Evolutionary conservation across 2,329 filamentous ascomycete species (phyloP).

Genomic region (Fusarium staphyleae): DNA sequence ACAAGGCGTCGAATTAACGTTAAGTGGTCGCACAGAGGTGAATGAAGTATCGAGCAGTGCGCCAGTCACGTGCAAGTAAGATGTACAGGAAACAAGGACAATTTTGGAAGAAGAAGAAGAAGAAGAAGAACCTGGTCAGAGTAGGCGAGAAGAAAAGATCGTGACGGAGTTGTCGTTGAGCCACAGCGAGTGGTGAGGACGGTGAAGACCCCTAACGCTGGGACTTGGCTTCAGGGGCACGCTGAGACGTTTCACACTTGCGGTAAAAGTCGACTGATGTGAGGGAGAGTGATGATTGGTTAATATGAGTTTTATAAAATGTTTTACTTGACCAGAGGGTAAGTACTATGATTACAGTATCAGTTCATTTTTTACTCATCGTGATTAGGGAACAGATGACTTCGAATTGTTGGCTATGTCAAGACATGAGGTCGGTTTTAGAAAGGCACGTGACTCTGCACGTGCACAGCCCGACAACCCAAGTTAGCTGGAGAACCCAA

Average conservation of each 20-base stretch:
- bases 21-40: slow-evolving; percentile 7
- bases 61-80: slow-evolving; percentile 38
- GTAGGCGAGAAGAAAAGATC: slow-evolving; percentile 21
- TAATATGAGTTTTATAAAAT: background rate
- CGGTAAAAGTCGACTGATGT: slow-evolving; percentile 43
- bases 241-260: slow-evolving; percentile 56
- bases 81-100: slow-evolving; percentile 8
- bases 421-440: no score
- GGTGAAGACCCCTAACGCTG: slow-evolving; percentile 31
- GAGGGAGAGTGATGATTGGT: slow-evolving; percentile 31
- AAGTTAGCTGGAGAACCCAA: background rate
- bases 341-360: no score
- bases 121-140: slow-evolving; percentile 7
- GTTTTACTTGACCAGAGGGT: no score
- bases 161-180: slow-evolving; percentile 34
- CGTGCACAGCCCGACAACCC: background rate
- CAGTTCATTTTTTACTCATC: no score
- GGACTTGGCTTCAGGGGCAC: slow-evolving; percentile 27
- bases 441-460: no score
- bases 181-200: slow-evolving; percentile 32
- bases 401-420: no score
- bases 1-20: no score
- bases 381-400: no score
- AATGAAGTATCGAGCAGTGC: slow-evolving; percentile 27
- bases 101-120: slow-evolving; percentile 19